These are phyloP conservation scores for Didymella arachidicola DNA, from an alignment of 2,329 filamentous ascomycete species.

Conservation along the genomic window DNA sequence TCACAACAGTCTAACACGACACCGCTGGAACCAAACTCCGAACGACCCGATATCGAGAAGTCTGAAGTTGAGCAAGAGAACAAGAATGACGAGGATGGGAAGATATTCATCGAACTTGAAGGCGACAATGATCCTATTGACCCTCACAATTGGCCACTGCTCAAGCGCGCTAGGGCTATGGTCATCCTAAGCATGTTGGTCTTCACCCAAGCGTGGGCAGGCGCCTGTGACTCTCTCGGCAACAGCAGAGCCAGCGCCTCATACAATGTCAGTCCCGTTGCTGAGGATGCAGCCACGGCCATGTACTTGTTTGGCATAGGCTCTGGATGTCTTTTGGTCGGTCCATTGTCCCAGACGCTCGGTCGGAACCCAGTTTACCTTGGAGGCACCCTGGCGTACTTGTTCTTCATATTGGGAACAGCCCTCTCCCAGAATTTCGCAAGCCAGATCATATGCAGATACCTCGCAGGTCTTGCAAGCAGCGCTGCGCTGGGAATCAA, in stretches of 20 bases:
- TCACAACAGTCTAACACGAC: not conserved
- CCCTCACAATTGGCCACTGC: constrained; percentile 12
- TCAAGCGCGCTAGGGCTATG: constrained; percentile 5
- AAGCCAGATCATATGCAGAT: constrained; percentile 11
- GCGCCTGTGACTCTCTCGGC: constrained; percentile 5
- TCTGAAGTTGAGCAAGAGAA: not conserved
- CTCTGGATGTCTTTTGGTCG: constrained; percentile 14
- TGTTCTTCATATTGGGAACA: constrained; percentile 15
- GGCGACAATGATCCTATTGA: constrained; percentile 5
- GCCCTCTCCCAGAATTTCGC: constrained; percentile 4
- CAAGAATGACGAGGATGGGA: not conserved
- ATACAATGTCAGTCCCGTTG: constrained; percentile 18
- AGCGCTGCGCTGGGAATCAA: constrained; percentile 17
- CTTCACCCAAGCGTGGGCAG: constrained; percentile 16
- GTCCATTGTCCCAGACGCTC: constrained; percentile 12
- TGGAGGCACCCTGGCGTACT: not conserved
- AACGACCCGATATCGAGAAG: not conserved
- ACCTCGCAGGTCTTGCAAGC: constrained; percentile 15
- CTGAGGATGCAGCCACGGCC: constrained; percentile 7
- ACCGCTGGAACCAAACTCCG: not conserved
- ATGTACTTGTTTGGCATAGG: constrained; percentile 21
- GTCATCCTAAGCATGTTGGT: constrained; percentile 2
- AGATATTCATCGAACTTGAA: not conserved
- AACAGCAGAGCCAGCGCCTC: constrained; percentile 10
- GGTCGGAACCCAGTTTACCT: constrained; percentile 16